Conservation (phyloP, 805 yeast genomes). For the Lachancea nothofagi region DNA sequence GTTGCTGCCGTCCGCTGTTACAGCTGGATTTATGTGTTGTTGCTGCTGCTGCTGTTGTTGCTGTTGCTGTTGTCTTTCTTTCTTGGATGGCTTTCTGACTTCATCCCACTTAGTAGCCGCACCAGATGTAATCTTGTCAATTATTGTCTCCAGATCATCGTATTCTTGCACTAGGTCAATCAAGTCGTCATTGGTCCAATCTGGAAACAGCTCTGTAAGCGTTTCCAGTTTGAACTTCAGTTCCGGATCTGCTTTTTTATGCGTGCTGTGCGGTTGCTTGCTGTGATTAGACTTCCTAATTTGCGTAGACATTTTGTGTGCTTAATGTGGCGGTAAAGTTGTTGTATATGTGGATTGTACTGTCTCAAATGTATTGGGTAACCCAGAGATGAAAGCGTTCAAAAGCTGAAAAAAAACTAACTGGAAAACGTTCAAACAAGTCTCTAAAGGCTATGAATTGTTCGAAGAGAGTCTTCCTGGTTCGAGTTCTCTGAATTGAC, state of each 20-base stretch:
- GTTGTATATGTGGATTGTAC: neutral
- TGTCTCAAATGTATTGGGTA: neutral
- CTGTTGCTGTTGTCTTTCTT: conserved; percentile 36
- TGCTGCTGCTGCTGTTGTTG: conserved; percentile 19
- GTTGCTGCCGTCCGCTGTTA: neutral
- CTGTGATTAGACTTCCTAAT: conserved; percentile 23
- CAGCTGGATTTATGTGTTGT: conserved; percentile 15
- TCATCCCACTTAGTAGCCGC: conserved; percentile 92
- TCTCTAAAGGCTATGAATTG: conserved; percentile 1
- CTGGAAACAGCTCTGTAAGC: conserved; percentile 84
- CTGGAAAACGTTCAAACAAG: neutral
- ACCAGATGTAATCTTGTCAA: conserved; percentile 85
- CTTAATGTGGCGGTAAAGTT: neutral
- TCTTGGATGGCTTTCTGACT: conserved; percentile 62
- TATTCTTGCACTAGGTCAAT: conserved; percentile 69
- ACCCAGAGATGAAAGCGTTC: neutral
- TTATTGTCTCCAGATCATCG: conserved; percentile 70
- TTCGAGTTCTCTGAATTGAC: neutral
- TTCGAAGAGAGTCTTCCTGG: neutral
- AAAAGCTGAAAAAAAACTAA: neutral
- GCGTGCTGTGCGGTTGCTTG: conserved; percentile 13
- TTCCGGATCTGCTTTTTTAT: conserved; percentile 30
- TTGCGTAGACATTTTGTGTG: conserved; percentile 13
- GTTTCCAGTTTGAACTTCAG: conserved; percentile 42
- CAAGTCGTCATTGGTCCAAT: conserved; percentile 87